Evolutionary conservation across 2,329 filamentous ascomycete species (phyloP).

Genomic region (Pseudogymnoascus sp.): DNA sequence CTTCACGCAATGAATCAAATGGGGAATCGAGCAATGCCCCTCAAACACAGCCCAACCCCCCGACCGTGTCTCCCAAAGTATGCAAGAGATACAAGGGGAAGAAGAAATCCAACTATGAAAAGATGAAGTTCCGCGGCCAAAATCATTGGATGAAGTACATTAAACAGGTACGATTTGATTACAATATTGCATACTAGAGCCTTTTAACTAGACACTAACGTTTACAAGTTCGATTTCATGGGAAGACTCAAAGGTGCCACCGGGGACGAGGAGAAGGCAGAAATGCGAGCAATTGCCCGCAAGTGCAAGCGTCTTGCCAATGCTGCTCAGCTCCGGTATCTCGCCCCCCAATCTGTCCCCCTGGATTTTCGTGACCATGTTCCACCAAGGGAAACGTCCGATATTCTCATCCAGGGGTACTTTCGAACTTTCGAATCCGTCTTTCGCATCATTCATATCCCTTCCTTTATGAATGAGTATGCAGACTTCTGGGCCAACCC

Average conservation of each 20-base stretch:
- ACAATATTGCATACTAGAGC: too few relatives aligned
- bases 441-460: constrained; percentile 38
- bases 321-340: not conserved
- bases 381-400: not conserved
- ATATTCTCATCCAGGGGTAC: constrained; percentile 25
- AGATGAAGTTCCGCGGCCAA: constrained; percentile 23
- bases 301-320: constrained; percentile 2
- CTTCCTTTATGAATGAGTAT: constrained; percentile 38
- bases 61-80: not conserved
- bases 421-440: constrained; percentile 35
- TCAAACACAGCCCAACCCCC: not conserved
- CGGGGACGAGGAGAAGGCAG: not conserved
- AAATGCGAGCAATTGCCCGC: not conserved
- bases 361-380: constrained; percentile 6
- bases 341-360: not conserved
- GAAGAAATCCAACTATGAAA: constrained; percentile 14
- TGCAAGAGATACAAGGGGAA: not conserved
- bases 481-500: constrained; percentile 32
- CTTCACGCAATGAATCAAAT: not conserved
- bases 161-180: constrained; percentile 16
- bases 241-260: not conserved
- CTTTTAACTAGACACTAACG: not conserved
- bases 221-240: constrained; percentile 2
- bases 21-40: not conserved
- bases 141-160: constrained; percentile 26